Percentiles rank a stretch among this genome's conserved stretches.
Conservation (phyloP, 179 eudicot genomes). For the Camellia oleifera region DNA sequence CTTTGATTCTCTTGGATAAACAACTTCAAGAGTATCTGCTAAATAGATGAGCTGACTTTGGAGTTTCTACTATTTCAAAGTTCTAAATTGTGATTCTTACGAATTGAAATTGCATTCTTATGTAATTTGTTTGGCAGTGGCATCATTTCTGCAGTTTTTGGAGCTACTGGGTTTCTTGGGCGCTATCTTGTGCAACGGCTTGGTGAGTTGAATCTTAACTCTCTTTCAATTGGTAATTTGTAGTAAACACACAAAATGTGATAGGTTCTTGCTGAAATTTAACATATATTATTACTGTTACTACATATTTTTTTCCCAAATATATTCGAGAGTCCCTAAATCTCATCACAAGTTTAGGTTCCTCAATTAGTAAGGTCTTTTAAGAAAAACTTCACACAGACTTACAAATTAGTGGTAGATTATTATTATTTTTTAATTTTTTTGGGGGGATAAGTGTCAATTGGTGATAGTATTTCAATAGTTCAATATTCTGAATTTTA, state of each 20-base stretch:
- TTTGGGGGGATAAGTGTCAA: not conserved
- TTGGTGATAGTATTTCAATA: not conserved
- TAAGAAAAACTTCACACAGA: too few species aligned
- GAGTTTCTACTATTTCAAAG: not conserved
- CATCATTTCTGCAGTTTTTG: slow-evolving; percentile 86
- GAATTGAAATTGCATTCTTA: not conserved
- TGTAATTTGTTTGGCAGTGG: slow-evolving; percentile 57
- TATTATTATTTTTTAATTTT: too few species aligned
- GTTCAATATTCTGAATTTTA: too few species aligned
- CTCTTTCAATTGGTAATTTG: slow-evolving; percentile 3
- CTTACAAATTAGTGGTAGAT: too few species aligned
- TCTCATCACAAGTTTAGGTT: too few species aligned
- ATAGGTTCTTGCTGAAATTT: slow-evolving; percentile 1
- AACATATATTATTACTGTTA: not conserved
- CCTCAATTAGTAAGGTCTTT: too few species aligned
- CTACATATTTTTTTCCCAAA: too few species aligned
- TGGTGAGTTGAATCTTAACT: slow-evolving; percentile 46
- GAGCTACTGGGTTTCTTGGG: slow-evolving; percentile 97
- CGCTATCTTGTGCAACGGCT: slow-evolving; percentile 94
- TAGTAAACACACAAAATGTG: not conserved
- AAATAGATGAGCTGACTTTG: not conserved
- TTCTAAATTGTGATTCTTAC: not conserved
- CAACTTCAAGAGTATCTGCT: not conserved
- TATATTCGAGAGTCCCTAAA: too few species aligned
- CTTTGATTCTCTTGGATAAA: not conserved